Conservation (phyloP, 1,139 yeast genomes). For the Yamadazyma blattariae region DNA sequence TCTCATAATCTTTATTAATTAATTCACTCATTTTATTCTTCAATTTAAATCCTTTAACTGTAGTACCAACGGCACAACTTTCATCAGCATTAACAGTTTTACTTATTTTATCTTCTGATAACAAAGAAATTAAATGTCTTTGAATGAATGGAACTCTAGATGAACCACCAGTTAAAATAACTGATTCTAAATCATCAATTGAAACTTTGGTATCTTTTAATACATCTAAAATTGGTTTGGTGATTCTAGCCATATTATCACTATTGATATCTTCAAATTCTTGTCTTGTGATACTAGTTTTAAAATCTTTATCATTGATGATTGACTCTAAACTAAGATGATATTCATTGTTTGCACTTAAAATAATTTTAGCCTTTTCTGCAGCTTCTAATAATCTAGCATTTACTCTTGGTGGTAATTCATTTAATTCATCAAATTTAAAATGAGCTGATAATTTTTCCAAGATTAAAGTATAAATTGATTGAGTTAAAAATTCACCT, state of each 20-base stretch:
- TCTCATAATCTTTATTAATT: conserved; percentile 58
- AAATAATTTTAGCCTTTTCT: conserved; percentile 79
- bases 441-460: conserved; percentile 52
- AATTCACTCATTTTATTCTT: conserved; percentile 46
- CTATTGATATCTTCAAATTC: conserved; percentile 67
- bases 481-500: conserved; percentile 69
- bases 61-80: conserved; percentile 86
- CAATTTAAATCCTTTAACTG: conserved; percentile 68
- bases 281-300: conserved; percentile 59
- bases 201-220: conserved; percentile 32
- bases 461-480: conserved; percentile 58
- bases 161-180: conserved; percentile 87
- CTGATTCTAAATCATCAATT: conserved; percentile 52
- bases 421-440: conserved; percentile 29
- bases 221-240: conserved; percentile 56
- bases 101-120: conserved; percentile 65
- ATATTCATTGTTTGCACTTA: conserved; percentile 86
- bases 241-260: conserved; percentile 43
- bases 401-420: conserved; percentile 53
- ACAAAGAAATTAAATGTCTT: conserved; percentile 47
- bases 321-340: conserved; percentile 68
- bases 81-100: conserved; percentile 96
- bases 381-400: conserved; percentile 78
- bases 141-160: conserved; percentile 89
- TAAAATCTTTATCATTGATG: conserved; percentile 71